These are phyloP conservation scores for Phlebiopsis gigantea DNA, from an alignment of 768 basidiomycete species.

Conservation along the genomic window DNA sequence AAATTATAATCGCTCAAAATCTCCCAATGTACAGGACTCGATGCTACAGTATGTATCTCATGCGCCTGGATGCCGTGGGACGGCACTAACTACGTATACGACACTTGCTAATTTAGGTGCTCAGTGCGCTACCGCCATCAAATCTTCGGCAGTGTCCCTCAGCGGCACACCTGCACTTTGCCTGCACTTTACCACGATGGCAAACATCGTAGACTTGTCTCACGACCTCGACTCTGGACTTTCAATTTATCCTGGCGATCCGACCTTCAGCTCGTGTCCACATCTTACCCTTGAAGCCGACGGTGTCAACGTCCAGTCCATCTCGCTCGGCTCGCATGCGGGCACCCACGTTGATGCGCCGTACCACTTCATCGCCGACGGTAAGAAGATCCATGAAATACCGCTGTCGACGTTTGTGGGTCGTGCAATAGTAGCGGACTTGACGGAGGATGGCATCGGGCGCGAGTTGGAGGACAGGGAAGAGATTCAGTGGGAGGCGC, in stretches of 20 bases:
- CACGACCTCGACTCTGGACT: constrained; percentile 41
- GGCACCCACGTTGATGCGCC: constrained; percentile 82
- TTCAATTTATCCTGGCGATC: constrained; percentile 54
- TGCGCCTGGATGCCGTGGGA: no score
- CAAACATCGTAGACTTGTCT: constrained; percentile 45
- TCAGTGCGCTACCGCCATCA: no score
- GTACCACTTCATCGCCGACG: constrained; percentile 57
- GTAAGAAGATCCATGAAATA: constrained; percentile 52
- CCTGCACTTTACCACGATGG: neutral
- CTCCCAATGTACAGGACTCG: neutral
- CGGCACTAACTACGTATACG: no score
- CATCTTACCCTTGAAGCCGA: constrained; percentile 37
- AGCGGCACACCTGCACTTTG: no score
- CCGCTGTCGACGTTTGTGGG: constrained; percentile 44
- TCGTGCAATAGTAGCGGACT: constrained; percentile 48
- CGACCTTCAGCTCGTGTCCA: constrained; percentile 37
- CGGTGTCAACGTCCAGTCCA: constrained; percentile 42
- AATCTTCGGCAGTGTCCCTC: no score
- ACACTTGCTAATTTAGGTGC: no score
- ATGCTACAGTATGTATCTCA: no score
- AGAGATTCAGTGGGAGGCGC: constrained; percentile 15
- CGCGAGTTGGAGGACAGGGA: constrained; percentile 3
- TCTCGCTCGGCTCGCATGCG: constrained; percentile 61
- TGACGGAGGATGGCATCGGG: constrained; percentile 21
- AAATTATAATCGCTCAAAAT: neutral